A percentile compares a stretch with the other conserved stretches of the same genome.
These are phyloP conservation scores for Boletus subcaerulescens DNA, from an alignment of 768 basidiomycete genomes.

Conservation along the genomic window DNA sequence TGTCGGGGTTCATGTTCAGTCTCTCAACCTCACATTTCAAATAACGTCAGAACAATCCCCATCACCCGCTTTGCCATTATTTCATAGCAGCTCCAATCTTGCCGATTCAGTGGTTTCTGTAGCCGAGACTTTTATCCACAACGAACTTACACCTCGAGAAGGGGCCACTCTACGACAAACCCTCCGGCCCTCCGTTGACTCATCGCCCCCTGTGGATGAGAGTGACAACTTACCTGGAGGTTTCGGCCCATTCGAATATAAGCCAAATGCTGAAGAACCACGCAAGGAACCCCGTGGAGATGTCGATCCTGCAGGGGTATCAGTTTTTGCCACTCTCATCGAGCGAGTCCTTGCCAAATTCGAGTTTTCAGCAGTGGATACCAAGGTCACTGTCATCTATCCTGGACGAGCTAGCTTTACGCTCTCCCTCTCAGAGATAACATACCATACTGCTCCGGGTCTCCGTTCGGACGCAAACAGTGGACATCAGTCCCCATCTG, in stretches of 20 bases:
- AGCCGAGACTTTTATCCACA: conserved; percentile 83
- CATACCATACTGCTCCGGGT: conserved; percentile 46
- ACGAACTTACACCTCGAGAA: conserved; percentile 72
- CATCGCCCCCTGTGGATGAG: conserved; percentile 34
- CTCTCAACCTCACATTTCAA: conserved; percentile 66
- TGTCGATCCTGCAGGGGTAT: conserved; percentile 69
- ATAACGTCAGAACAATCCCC: conserved; percentile 29
- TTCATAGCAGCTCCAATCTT: conserved; percentile 41
- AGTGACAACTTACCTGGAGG: conserved; percentile 60
- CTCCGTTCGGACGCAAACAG: conserved; percentile 23
- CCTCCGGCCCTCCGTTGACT: conserved; percentile 45
- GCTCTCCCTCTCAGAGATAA: conserved; percentile 53
- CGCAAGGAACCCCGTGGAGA: conserved; percentile 35
- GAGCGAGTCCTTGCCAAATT: conserved; percentile 77
- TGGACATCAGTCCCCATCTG: conserved; percentile 14
- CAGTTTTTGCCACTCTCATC: conserved; percentile 76
- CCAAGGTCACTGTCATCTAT: conserved; percentile 66
- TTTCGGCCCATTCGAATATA: conserved; percentile 51
- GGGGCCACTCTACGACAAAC: conserved; percentile 70
- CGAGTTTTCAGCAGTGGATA: conserved; percentile 69
- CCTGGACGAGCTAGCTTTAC: conserved; percentile 61
- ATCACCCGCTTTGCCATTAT: conserved; percentile 12
- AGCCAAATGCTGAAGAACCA: conserved; percentile 33
- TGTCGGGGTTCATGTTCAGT: conserved; percentile 65
- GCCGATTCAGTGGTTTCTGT: conserved; percentile 79